Conservation (phyloP, 768 basidiomycete genomes). For the Lentinula guzmanii region DNA sequence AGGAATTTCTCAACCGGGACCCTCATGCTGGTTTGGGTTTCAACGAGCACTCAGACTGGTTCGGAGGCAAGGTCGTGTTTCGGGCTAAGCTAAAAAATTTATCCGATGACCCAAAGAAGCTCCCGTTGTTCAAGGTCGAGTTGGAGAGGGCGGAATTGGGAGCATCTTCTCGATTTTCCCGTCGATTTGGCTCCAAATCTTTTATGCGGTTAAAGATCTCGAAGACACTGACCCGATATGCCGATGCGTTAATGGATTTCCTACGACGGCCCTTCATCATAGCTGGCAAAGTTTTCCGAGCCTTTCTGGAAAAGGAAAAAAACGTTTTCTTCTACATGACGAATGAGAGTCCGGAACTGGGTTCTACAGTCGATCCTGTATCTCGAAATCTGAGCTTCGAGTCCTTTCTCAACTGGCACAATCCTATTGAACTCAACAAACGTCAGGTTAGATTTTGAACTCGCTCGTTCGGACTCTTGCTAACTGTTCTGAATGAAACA, state of each 20-base stretch:
- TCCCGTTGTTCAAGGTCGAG: constrained; percentile 15
- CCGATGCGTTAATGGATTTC: constrained; percentile 16
- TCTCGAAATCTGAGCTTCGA: constrained; percentile 22
- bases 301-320: constrained; percentile 34
- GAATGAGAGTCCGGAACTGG: constrained; percentile 18
- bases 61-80: constrained; percentile 38
- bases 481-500: constrained; percentile 1
- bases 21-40: constrained; percentile 17
- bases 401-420: constrained; percentile 41
- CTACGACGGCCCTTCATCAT: constrained; percentile 31
- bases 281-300: constrained; percentile 28
- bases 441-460: constrained; percentile 28
- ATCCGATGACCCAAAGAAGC: neutral
- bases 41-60: constrained; percentile 24
- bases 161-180: constrained; percentile 31
- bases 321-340: constrained; percentile 31
- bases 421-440: constrained; percentile 29
- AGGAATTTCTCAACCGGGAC: constrained; percentile 6
- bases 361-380: constrained; percentile 5
- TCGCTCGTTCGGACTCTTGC: neutral
- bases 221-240: constrained; percentile 14
- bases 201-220: constrained; percentile 28
- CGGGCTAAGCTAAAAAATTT: constrained; percentile 12
- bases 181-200: constrained; percentile 34
- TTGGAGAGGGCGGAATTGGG: constrained; percentile 29